Percentiles rank a stretch among this genome's conserved stretches.
phyloP scores from a whole-genome alignment of 1,284 basidiomycete genomes.

The Apiotrichum porosum region DNA sequence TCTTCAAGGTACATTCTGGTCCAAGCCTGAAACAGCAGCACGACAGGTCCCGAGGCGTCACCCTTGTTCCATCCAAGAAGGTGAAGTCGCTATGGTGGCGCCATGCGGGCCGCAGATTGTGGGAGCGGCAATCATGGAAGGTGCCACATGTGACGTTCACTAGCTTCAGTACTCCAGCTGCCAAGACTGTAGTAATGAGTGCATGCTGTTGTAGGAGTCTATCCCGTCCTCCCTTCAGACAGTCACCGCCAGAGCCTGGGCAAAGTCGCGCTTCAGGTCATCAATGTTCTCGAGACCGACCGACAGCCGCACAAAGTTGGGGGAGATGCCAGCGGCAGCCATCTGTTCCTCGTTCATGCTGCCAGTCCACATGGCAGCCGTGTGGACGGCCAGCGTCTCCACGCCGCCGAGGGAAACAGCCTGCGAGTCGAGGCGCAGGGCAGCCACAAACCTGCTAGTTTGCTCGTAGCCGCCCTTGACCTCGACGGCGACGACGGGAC shows the following conservation, averaged over 20 bases:
- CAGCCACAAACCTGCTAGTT: slow-evolving; percentile 8
- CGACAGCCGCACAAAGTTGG: slow-evolving; percentile 10
- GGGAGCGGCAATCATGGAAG: no score
- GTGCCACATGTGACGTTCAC: no score
- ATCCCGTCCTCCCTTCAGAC: no score
- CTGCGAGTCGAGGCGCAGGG: slow-evolving; percentile 9
- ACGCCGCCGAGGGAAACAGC: slow-evolving; percentile 13
- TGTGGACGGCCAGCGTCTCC: slow-evolving; percentile 13
- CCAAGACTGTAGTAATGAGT: no score
- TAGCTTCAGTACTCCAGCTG: no score
- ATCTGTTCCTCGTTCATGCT: slow-evolving; percentile 13
- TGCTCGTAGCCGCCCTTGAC: slow-evolving; percentile 9
- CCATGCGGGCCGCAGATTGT: no score
- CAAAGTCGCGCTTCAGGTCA: slow-evolving; percentile 13
- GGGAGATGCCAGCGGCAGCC: slow-evolving; percentile 7
- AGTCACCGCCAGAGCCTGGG: slow-evolving; percentile 8
- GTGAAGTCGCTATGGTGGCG: no score
- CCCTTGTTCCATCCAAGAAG: no score
- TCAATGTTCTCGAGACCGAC: slow-evolving; percentile 12
- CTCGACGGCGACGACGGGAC: slow-evolving; percentile 7
- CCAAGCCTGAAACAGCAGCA: no score
- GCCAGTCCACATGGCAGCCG: slow-evolving; percentile 13
- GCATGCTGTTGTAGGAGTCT: no score
- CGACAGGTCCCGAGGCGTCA: no score
- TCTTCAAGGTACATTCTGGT: no score